Evolutionary conservation across 257 asterid species (phyloP), one percentile per base, ranked within the genome.

Genomic region (Avicennia marina): DNA sequence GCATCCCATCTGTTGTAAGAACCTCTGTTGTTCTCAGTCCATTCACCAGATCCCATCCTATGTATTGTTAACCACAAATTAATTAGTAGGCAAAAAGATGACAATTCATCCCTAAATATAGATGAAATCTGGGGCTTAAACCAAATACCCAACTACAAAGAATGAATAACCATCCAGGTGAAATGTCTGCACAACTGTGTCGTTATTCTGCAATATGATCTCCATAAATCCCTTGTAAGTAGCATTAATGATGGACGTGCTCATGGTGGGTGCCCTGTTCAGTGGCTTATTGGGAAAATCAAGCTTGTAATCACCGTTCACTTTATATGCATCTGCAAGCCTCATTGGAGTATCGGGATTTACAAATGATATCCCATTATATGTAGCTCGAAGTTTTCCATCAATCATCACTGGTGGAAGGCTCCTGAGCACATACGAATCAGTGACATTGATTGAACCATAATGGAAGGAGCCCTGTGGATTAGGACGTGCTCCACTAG

Each of bases 381-480:
- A 71, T 0, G 79, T 67, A 53, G 54, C 81, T 34, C 66, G 78
- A 27, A 44, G 10, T n/a, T n/a, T n/a, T n/a, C n/a, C n/a, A n/a
- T n/a, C n/a, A n/a, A n/a, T n/a, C n/a, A n/a, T n/a, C n/a, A n/a
- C n/a, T n/a, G n/a, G n/a, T n/a, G n/a, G n/a, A n/a, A n/a, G n/a
- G n/a, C n/a, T n/a, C n/a, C n/a, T n/a, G n/a, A n/a, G n/a, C 5
- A 2, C 5, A 7, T 29, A 29, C 33, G 33, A 29, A 2, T 3
- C 3, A 7, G 33, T 29, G 17, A 87, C 87, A 4, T 84, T 87
- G n/a, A n/a, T n/a, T n/a, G n/a, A n/a, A n/a, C n/a, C n/a, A n/a
- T n/a, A n/a, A n/a, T n/a, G n/a, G 44, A 87, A 84, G 16, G 91
- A 4, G 1, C 96, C 94, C 65, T 84, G 96, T 18, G 81, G 85